Evolutionary conservation across 345 rosid genomes (phyloP).

Genomic region (Arabis hirsuta): DNA sequence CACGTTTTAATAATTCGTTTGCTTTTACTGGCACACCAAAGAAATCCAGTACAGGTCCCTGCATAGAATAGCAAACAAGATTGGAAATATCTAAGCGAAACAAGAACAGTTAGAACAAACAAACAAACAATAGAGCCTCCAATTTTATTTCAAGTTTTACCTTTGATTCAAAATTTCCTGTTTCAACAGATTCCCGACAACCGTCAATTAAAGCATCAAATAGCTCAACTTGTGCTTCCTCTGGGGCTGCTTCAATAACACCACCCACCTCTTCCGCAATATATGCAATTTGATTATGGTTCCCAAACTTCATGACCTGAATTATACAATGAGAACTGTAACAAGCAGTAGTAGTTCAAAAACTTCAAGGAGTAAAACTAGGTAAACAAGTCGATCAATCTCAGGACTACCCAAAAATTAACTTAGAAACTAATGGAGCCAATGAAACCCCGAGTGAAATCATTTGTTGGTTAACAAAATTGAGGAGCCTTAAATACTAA

Average conservation of each 20-base stretch:
- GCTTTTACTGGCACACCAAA: constrained; percentile 98
- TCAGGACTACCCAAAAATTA: constrained; percentile 9
- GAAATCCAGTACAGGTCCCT: constrained; percentile 97
- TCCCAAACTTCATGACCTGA: constrained; percentile 95
- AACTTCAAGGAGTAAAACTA: neutral
- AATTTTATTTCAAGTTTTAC: constrained; percentile 47
- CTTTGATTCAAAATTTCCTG: constrained; percentile 75
- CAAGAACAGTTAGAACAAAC: neutral
- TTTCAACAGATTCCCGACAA: constrained; percentile 76
- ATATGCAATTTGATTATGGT: constrained; percentile 66
- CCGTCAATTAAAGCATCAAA: constrained; percentile 88
- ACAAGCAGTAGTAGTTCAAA: neutral
- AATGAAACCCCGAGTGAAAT: neutral
- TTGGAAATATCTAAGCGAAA: constrained; percentile 6
- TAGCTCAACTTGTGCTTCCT: constrained; percentile 85
- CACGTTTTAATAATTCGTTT: constrained; percentile 76
- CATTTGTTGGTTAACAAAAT: neutral
- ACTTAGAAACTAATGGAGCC: constrained; percentile 3
- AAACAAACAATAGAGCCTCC: neutral
- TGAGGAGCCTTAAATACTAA: constrained; percentile 5
- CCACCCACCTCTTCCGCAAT: constrained; percentile 92
- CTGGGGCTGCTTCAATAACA: constrained; percentile 73
- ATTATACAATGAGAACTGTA: constrained; percentile 27
- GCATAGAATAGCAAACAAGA: constrained; percentile 28
- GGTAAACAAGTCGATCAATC: constrained; percentile 2